Evolutionary conservation across 768 basidiomycete genomes (phyloP), one percentile per base, ranked within the genome.

Genomic region (Auriscalpium orientale): DNA sequence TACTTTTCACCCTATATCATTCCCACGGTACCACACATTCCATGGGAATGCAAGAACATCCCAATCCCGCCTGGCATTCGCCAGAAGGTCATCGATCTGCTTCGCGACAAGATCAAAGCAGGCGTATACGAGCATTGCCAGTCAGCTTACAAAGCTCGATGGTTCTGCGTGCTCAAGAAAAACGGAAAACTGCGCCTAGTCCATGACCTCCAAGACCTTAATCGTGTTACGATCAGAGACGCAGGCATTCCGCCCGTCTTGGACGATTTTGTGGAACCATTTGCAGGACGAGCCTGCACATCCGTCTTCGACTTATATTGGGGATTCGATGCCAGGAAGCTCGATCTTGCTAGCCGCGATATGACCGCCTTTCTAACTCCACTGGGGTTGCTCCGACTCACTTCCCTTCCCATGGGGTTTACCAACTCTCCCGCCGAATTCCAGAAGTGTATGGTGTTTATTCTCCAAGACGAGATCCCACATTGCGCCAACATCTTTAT

Each of bases 141-240:
- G 38, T 68, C 67, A 0, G 74, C 74, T 0, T 79, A 79, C 35
- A 61, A 70, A 0, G 72, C 71, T 0, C 53, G 67, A 8, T 76
- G 72, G 74, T 79, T 76, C 53, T 71, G 68, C 33, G 70, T 77
- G 0, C 43, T 56, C 6, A 70, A 70, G 56, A 68, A 70, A 38
- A 60, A 64, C 13, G 59, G 66, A 0, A 62, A 61, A 8, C 58
- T 68, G 0, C 49, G 58, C 0, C 53, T 68, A 1, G 65, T 68
- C 0, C 67, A 68, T n/a, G 55, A 66, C 15, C 55, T 68, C 0
- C 66, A 68, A 18, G 62, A 64, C 0, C 65, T 69, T 34, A 69
- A 62, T 2, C 58, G 45, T 0, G 43, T 56, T 10, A 56, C 56
- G 4, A 52, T 56, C 11, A 8, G 21, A 3, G 46, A 56, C 15